These are phyloP conservation scores for Talaromyces sp. DNA, from an alignment of 2,329 filamentous ascomycete species.

Conservation along the genomic window DNA sequence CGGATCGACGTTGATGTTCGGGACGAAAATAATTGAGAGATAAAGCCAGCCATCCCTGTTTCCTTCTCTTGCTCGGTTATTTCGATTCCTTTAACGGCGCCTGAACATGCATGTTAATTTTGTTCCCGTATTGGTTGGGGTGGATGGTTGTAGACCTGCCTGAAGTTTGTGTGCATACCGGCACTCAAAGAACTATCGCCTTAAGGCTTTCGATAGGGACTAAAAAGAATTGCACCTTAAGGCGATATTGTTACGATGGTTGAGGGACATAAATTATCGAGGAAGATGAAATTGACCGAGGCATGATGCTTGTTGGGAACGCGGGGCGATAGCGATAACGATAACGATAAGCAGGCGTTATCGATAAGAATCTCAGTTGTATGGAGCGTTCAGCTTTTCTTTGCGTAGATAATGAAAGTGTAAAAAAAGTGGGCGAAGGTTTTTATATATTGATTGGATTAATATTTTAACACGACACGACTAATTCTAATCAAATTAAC, in stretches of 20 bases:
- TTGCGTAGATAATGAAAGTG: not conserved
- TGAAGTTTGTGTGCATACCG: not conserved
- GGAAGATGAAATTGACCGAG: not conserved
- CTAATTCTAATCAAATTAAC: not conserved
- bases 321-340: constrained; percentile 5
- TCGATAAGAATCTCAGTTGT: not conserved
- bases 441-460: not conserved
- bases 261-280: not conserved
- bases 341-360: constrained; percentile 7
- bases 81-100: not conserved
- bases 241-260: not conserved
- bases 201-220: not conserved
- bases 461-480: not conserved
- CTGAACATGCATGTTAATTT: not conserved
- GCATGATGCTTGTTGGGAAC: constrained; percentile 5
- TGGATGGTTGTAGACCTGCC: not conserved
- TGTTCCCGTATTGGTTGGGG: not conserved
- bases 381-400: not conserved
- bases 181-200: not conserved
- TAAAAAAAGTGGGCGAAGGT: not conserved
- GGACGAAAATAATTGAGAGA: constrained; percentile 7
- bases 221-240: not conserved
- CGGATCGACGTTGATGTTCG: constrained; percentile 23
- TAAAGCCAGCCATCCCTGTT: constrained; percentile 2
- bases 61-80: not conserved